phyloP scores from a whole-genome alignment of 805 yeast genomes.

The Starmerella cellae region DNA sequence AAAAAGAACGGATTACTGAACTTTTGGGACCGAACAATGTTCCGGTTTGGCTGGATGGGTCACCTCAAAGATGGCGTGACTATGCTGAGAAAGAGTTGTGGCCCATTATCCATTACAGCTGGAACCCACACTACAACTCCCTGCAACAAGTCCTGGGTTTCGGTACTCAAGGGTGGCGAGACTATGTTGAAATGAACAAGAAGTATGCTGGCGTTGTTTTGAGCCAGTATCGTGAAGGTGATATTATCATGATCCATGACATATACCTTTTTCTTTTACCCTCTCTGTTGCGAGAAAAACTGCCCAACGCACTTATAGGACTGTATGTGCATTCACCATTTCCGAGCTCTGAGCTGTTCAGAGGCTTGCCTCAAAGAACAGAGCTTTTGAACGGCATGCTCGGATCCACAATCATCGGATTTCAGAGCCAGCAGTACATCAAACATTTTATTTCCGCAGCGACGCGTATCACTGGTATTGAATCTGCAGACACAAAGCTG shows the following conservation, averaged over 20 bases:
- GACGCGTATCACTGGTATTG: constrained; percentile 74
- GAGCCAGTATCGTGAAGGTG: constrained; percentile 70
- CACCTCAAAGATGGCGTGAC: constrained; percentile 68
- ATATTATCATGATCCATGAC: constrained; percentile 85
- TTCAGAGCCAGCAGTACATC: constrained; percentile 75
- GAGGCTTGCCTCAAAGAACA: constrained; percentile 72
- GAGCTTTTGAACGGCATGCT: constrained; percentile 80
- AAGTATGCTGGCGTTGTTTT: constrained; percentile 72
- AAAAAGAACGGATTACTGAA: constrained; percentile 36
- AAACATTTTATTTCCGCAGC: constrained; percentile 88
- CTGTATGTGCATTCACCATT: constrained; percentile 82
- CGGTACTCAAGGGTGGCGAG: constrained; percentile 57
- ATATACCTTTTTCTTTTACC: constrained; percentile 73
- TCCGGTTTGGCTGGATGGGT: constrained; percentile 78
- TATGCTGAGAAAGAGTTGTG: constrained; percentile 84
- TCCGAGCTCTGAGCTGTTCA: constrained; percentile 86
- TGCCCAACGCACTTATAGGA: constrained; percentile 62
- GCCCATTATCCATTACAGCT: constrained; percentile 92
- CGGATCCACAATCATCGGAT: constrained; percentile 75
- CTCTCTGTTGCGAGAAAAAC: constrained; percentile 62
- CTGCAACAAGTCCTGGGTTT: constrained; percentile 31
- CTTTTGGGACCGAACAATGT: constrained; percentile 28
- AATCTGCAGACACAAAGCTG: constrained; percentile 35
- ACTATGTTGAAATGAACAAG: constrained; percentile 81
- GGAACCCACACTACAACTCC: constrained; percentile 24